Evolutionary conservation across 2,329 filamentous ascomycete species (phyloP).

Genomic region (Neofusicoccum parvum): DNA sequence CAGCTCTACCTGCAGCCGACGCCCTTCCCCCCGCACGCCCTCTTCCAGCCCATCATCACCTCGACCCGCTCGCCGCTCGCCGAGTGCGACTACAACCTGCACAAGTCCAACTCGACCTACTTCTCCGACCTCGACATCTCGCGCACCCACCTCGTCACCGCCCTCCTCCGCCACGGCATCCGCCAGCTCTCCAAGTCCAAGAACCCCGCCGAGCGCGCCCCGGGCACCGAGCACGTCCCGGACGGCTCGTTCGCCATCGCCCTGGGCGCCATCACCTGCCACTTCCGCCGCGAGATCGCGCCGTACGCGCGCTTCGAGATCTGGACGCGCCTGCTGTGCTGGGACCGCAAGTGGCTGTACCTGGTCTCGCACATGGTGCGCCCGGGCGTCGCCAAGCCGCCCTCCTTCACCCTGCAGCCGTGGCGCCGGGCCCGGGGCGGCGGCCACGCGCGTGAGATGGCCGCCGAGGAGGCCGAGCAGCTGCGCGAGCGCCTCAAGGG

Average conservation of each 20-base stretch:
- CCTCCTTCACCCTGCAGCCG: constrained; percentile 48
- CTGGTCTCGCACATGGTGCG: constrained; percentile 51
- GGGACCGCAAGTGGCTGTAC: constrained; percentile 56
- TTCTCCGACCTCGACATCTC: constrained; percentile 84
- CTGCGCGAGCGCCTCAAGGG: constrained; percentile 35
- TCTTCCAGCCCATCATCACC: constrained; percentile 73
- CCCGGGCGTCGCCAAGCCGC: constrained; percentile 46
- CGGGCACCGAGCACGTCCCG: constrained; percentile 20
- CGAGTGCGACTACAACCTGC: constrained; percentile 84
- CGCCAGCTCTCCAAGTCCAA: constrained; percentile 20
- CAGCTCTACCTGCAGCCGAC: constrained; percentile 50
- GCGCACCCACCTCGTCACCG: constrained; percentile 75
- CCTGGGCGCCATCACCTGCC: constrained; percentile 50
- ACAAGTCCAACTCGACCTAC: constrained; percentile 84
- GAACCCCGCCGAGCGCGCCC: background rate
- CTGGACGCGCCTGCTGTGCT: constrained; percentile 50
- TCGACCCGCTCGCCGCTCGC: constrained; percentile 67
- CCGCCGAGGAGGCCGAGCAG: constrained; percentile 31
- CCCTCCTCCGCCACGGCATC: constrained; percentile 49
- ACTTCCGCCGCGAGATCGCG: constrained; percentile 51
- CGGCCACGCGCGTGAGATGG: background rate
- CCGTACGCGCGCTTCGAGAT: constrained; percentile 51
- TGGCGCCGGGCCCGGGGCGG: constrained; percentile 28
- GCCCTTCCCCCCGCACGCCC: constrained; percentile 56
- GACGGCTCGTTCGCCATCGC: constrained; percentile 41